Base-by-base conservation (phyloP, 805 yeast genomes). In the Hanseniaspora pseudoguilliermondii region DNA sequence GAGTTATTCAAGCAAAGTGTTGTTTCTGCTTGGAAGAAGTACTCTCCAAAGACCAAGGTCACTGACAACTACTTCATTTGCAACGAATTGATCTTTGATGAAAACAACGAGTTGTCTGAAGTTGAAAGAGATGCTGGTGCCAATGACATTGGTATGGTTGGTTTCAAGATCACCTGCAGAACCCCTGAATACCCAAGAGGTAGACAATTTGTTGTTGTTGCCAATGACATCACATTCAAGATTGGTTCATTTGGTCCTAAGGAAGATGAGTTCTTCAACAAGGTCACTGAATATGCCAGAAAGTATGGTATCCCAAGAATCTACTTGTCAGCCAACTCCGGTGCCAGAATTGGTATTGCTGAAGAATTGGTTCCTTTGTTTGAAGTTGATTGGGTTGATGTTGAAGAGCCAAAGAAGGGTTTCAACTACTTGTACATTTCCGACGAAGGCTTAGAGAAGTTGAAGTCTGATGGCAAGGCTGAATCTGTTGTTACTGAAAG, bases 231-330 rank as follows among this genome's bases (percentile, higher is more conserved):
- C 66, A 93, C 98, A 44, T 93, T 77, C 77, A 90, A 89, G 81
- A 91, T 93, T 72, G 99, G 99, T 71, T 95, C 98, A 0, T 93
- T 93, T 65, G 98, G 98, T 65, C 98, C 98, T 25, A 83, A 79
- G 64, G 99, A 93, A 73, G 98, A 93, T 73, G 76, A 75, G 57
- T 93, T 83, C 75, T 93, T 93, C 78, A 80, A 86, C 75, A 82
- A 84, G 68, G 95, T 90, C 61, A 93, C 98, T 38, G 95, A 89
- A 66, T 78, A 83, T 62, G 96, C 97, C 36, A 81, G 96, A 73
- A 76, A 80, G 66, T 77, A 83, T 61, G 98, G 98, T 59, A 82
- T 93, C 63, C 99, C 99, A 66, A 79, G 99, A 74, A 80, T 93
- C 57, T 93, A 93, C 73, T 76, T 93, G 63, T 87, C 97, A 63